Evolutionary conservation across 2,329 filamentous ascomycete genomes (phyloP), one percentile per base, ranked within the genome.

Genomic region (Paecilomyces niveus): DNA sequence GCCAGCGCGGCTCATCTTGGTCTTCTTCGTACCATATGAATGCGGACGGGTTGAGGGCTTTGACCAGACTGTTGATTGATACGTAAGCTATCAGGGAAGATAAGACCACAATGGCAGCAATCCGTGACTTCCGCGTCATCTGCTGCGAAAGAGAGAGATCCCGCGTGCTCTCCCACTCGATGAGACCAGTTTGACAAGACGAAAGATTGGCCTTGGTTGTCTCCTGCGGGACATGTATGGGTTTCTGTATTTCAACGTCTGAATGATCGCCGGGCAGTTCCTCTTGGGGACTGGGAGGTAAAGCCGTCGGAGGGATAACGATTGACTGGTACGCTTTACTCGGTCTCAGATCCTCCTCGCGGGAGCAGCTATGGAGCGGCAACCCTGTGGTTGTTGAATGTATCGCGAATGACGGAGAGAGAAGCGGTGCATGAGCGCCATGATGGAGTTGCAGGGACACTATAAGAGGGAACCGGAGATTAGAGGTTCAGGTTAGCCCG

Each of bases 1-100:
- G 84, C 89, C 89, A 93, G 63, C 74, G 76, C 59, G 77, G 76
- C 69, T 90, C 87, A 64, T 86, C 84, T 56, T 79, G 76, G 54
- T 82, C 80, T 72, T 87, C 85, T 55, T 84, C 83, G 35, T 80
- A 80, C 75, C 75, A 78, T 59, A 81, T 78, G 58, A 83, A 84
- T n/a, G 79, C 80, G n/a, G 83, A 83, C 2, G 88, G 88, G 59
- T 88, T 84, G 61, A 89, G 79, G 51, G 80, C 71, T 56, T 78
- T 77, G 52, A 84, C 81, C 6, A 88, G 57, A 58, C 74, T 78
- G 64, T 77, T 77, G 57, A 76, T 59, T 18, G 72, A 74, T 33
- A 78, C 68, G 67, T 77, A 78, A 10, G 69, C 66, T 59, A 78
- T 76, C 56, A 78, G 64, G 22, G 70, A 72, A 24, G 74, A 72